Evolutionary conservation across 129 eudicot genomes (phyloP).

Genomic region (Centaurea solstitialis): DNA sequence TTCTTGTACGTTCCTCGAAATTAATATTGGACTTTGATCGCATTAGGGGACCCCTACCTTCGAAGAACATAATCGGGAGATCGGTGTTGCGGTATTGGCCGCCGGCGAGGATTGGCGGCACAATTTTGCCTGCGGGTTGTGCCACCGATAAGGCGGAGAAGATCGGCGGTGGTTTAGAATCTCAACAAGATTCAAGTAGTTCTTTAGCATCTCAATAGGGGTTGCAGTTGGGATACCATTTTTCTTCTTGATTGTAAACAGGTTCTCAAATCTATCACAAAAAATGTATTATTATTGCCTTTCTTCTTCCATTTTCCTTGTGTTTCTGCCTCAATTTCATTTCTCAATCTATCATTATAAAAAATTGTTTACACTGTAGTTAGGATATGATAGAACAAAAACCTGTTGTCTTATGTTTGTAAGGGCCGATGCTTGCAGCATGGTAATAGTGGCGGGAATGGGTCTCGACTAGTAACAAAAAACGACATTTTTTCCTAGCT

Average conservation of each 20-base stretch:
- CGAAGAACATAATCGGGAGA: conserved; percentile 88
- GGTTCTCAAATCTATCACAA: background rate
- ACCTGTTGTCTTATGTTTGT: too few relatives aligned
- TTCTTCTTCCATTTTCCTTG: background rate
- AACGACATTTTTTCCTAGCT: too few relatives aligned
- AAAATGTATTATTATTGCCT: background rate
- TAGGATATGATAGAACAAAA: too few relatives aligned
- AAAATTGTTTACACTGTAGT: too few relatives aligned
- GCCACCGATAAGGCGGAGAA: conserved; percentile 61
- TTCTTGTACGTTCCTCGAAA: background rate
- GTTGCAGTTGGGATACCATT: background rate
- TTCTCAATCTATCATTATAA: too few relatives aligned
- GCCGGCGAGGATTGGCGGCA: conserved; percentile 77
- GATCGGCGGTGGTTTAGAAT: conserved; percentile 15
- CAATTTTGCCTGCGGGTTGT: conserved; percentile 67
- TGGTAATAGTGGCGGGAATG: too few relatives aligned
- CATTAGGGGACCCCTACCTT: conserved; percentile 89
- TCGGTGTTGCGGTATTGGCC: conserved; percentile 95
- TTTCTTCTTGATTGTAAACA: conserved; percentile 22
- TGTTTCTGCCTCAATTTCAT: background rate
- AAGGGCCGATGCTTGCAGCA: too few relatives aligned
- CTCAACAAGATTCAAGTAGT: conserved; percentile 34
- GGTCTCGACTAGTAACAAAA: too few relatives aligned
- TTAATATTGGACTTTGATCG: background rate
- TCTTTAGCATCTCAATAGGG: conserved; percentile 48